Evolutionary conservation across 768 basidiomycete species (phyloP).

Genomic region (Tulasnella sp.): DNA sequence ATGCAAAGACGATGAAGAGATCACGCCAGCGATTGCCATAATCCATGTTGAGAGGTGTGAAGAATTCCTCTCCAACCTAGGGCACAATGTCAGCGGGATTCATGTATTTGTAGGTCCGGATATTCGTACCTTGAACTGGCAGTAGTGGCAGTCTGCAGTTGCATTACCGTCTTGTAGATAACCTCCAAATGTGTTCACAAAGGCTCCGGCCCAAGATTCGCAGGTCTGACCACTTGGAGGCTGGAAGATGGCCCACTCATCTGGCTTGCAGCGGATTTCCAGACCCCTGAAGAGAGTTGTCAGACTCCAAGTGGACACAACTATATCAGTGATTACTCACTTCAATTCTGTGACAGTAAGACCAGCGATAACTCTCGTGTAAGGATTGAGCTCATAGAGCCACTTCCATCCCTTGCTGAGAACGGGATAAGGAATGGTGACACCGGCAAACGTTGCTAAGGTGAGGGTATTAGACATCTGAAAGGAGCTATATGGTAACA

Average conservation of each 20-base stretch:
- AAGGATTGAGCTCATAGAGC: constrained; percentile 61
- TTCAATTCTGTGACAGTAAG: constrained; percentile 70
- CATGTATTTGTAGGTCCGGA: not conserved
- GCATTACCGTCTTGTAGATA: constrained; percentile 59
- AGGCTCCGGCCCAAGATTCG: constrained; percentile 51
- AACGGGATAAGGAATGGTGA: constrained; percentile 50
- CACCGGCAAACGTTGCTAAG: constrained; percentile 65
- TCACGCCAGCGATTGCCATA: constrained; percentile 56
- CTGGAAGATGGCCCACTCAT: constrained; percentile 59
- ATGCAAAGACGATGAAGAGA: constrained; percentile 50
- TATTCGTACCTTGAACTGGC: constrained; percentile 39
- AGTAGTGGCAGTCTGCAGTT: constrained; percentile 54
- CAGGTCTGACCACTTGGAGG: constrained; percentile 70
- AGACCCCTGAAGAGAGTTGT: constrained; percentile 31
- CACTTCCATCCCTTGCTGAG: constrained; percentile 61
- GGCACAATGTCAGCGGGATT: not conserved
- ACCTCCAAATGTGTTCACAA: constrained; percentile 49
- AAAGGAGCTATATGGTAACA: not conserved
- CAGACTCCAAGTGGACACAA: not conserved
- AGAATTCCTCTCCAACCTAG: constrained; percentile 56
- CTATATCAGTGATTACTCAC: constrained; percentile 1
- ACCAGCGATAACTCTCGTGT: constrained; percentile 54
- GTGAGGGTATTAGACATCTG: constrained; percentile 26
- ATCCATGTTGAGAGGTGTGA: constrained; percentile 49
- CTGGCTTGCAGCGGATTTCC: constrained; percentile 43